phyloP scores from a whole-genome alignment of 2,329 filamentous ascomycete species.

The Pseudocercospora pini-densiflorae region DNA sequence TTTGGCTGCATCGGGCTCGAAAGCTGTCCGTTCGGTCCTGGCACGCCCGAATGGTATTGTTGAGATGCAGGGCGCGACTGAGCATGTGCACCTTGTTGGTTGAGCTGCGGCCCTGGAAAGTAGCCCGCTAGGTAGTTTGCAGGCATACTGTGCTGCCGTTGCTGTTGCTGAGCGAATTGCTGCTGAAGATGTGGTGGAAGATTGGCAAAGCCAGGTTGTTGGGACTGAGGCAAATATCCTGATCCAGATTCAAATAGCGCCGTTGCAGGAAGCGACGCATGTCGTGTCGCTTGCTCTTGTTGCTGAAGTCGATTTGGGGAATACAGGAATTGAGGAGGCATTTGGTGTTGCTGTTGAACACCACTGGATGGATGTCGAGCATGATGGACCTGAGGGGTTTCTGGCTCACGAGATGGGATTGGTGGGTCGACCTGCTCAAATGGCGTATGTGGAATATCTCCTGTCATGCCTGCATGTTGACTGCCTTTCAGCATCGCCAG shows the following conservation, averaged over 20 bases:
- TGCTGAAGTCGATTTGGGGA: conserved; percentile 46
- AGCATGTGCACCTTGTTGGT: conserved; percentile 1
- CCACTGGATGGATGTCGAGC: conserved; percentile 49
- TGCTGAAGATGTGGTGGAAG: conserved; percentile 31
- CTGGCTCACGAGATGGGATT: conserved; percentile 56
- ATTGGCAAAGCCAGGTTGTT: conserved; percentile 28
- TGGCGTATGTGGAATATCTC: conserved; percentile 45
- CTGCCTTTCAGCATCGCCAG: conserved; percentile 59
- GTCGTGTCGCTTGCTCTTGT: neutral
- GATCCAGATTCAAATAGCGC: neutral
- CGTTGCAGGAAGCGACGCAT: neutral
- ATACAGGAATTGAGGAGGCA: conserved; percentile 55
- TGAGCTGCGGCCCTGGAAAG: conserved; percentile 10
- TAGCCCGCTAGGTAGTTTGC: conserved; percentile 11
- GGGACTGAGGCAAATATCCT: conserved; percentile 17
- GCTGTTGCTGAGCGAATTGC: conserved; percentile 32
- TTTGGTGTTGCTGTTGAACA: conserved; percentile 53
- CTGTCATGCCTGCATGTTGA: conserved; percentile 28
- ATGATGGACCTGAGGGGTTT: conserved; percentile 60
- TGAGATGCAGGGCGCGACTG: conserved; percentile 6
- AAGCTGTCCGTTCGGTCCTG: neutral
- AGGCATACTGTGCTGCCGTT: conserved; percentile 33
- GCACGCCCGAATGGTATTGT: neutral
- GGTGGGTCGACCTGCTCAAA: conserved; percentile 56
- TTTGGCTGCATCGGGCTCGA: conserved; percentile 10